Base-by-base conservation (phyloP, 352 stramenopile genomes). In the Pythium rishiriense region DNA sequence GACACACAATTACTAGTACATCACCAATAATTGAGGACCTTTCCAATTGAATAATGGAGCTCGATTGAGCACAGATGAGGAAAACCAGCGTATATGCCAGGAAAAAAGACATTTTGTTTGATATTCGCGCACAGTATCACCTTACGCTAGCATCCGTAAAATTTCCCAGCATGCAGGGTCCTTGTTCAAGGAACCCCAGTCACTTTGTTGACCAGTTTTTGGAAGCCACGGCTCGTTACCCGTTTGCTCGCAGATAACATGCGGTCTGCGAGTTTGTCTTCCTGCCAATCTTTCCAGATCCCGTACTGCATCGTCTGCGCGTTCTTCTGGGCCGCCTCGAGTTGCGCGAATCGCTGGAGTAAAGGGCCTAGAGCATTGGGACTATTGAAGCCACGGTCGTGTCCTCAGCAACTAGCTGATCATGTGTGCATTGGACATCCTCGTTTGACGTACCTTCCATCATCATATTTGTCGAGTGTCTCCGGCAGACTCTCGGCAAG, bases 241-340 rank as follows among this genome's bases (percentile, higher is more conserved):
- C 85, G 79, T 62, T 84, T 91, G 15, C 83, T 70, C 9, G 81
- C 83, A 0, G 85, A 89, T 25, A 92, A 24, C 5, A 94, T 56
- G 29, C 85, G 81, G 15, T 83, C 73, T 0, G 70, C 72, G 0
- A 94, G 72, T 28, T 82, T 88, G n/a, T 87, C 78, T 7, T 89
- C 81, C 57, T 85, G 70, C 76, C 80, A 94, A 25, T 88, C 72
- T 55, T 84, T 87, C 85, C 85, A 94, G 22, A 92, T 83, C 9
- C 85, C 85, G 31, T 87, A 92, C 51, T 87, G 83, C 85, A 94
- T 94, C 7, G 75, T 72, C 68, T 92, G 81, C 19, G 85, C 85
- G 33, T 84, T 69, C 57, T 83, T 83, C 41, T 94, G 76, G 28
- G 74, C 73, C 7, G 73, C 52, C 24, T 89, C 68, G 0, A 94